These are phyloP conservation scores for Epichloe festucae DNA, from an alignment of 2,329 filamentous ascomycete species.

Conservation along the genomic window DNA sequence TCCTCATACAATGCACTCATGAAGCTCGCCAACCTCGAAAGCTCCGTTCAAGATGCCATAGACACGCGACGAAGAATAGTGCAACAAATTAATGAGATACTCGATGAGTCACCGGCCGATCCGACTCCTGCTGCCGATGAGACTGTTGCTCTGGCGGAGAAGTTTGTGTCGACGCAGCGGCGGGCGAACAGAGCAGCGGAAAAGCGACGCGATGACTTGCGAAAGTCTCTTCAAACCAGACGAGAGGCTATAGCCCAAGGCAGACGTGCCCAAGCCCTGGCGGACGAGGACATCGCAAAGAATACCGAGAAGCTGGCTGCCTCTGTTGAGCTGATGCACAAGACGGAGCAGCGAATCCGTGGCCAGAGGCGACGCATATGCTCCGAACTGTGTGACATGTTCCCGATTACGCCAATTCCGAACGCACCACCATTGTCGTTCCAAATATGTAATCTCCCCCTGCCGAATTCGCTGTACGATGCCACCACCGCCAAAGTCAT, in stretches of 20 bases:
- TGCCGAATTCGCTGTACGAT: conserved; percentile 73
- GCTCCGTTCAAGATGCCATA: conserved; percentile 81
- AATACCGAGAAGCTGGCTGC: conserved; percentile 45
- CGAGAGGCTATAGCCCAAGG: conserved; percentile 56
- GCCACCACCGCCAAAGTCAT: conserved; percentile 27
- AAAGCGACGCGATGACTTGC: conserved; percentile 53
- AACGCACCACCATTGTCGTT: conserved; percentile 57
- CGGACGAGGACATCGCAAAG: conserved; percentile 47
- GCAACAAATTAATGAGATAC: conserved; percentile 58
- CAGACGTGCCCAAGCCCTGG: conserved; percentile 42
- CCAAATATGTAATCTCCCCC: conserved; percentile 62
- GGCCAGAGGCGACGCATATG: conserved; percentile 84
- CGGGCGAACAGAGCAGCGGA: conserved; percentile 51
- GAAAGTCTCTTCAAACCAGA: conserved; percentile 50
- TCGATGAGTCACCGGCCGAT: conserved; percentile 29
- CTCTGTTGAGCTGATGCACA: conserved; percentile 40
- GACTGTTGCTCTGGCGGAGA: conserved; percentile 31
- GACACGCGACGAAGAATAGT: conserved; percentile 62
- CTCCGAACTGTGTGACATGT: conserved; percentile 67
- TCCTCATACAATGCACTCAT: conserved; percentile 83
- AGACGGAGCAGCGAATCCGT: conserved; percentile 52
- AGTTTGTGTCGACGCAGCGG: conserved; percentile 48
- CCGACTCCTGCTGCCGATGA: conserved; percentile 36
- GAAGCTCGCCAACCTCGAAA: conserved; percentile 76
- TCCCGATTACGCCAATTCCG: conserved; percentile 57